Conservation (phyloP, 192 early-diverging fungal genomes). For the Coemansia furcata region DNA sequence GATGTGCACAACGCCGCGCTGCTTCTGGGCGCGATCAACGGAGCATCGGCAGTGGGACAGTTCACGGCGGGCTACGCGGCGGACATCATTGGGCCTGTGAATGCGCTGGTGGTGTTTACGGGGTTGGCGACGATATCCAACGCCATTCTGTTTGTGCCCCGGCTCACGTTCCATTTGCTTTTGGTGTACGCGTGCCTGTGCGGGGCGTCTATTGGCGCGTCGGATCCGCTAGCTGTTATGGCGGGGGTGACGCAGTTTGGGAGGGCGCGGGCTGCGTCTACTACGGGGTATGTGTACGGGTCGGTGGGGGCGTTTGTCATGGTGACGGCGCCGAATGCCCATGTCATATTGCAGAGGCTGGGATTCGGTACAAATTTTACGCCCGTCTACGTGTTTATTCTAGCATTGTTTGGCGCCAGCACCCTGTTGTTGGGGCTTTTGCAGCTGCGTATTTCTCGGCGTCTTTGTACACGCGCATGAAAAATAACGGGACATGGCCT, state of each 20-base stretch:
- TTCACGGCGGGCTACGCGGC: conserved; percentile 48
- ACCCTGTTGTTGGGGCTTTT: conserved; percentile 25
- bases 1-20: conserved; percentile 51
- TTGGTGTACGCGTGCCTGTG: conserved; percentile 44
- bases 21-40: conserved; percentile 39
- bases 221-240: conserved; percentile 45
- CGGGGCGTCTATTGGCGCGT: conserved; percentile 40
- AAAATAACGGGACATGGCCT: background rate
- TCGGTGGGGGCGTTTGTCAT: conserved; percentile 37
- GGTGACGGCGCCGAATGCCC: conserved; percentile 26
- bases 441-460: conserved; percentile 32
- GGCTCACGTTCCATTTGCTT: conserved; percentile 24
- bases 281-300: conserved; percentile 34
- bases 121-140: conserved; percentile 32
- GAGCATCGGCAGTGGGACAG: conserved; percentile 45
- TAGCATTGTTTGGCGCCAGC: conserved; percentile 26
- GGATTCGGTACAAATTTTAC: conserved; percentile 13
- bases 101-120: conserved; percentile 32
- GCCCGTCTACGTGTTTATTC: conserved; percentile 21
- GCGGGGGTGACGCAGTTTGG: conserved; percentile 43
- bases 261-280: conserved; percentile 12
- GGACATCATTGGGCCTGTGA: conserved; percentile 34
- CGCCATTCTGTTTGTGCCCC: conserved; percentile 32
- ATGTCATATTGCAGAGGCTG: conserved; percentile 19
- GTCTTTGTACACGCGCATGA: conserved; percentile 14